Percentiles rank a stretch among this genome's conserved stretches.
Evolutionary conservation across 139 green algal species (phyloP).

Genomic region (Chlorella vulgaris): DNA sequence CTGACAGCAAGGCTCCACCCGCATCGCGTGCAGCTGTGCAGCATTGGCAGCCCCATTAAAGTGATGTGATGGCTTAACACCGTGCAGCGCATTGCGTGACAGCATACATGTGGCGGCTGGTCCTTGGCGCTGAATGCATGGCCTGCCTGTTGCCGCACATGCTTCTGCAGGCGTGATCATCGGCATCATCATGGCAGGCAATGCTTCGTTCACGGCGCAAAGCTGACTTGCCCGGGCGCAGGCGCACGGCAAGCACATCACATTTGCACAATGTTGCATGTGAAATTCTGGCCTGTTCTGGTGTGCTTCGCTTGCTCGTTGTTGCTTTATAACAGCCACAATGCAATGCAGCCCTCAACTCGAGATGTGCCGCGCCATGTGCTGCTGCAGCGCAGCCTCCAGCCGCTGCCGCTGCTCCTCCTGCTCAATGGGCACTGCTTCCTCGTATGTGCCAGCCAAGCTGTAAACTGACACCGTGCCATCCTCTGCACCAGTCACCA

Average conservation of each 20-base stretch:
- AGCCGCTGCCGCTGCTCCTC: slow-evolving; percentile 20
- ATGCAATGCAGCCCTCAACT: neutral
- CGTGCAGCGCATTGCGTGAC: too few species aligned
- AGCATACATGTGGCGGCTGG: neutral
- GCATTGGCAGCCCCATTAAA: neutral
- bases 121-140: neutral
- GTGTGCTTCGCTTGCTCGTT: neutral
- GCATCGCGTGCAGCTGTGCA: neutral
- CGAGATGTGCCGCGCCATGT: neutral
- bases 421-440: neutral
- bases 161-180: slow-evolving; percentile 53
- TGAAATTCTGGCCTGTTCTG: neutral
- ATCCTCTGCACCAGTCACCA: slow-evolving; percentile 66
- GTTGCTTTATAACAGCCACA: neutral
- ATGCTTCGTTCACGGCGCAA: slow-evolving; percentile 36
- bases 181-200: slow-evolving; percentile 54
- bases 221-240: neutral
- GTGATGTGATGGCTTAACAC: neutral
- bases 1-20: neutral
- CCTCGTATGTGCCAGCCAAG: slow-evolving; percentile 17
- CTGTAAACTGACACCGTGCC: slow-evolving; percentile 64
- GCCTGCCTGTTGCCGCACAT: too few species aligned
- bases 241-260: neutral
- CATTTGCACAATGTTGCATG: neutral
- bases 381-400: slow-evolving; percentile 7